Evolutionary conservation across 2,329 filamentous ascomycete genomes (phyloP), one percentile per base, ranked within the genome.

Genomic region (Sclerotinia subarctica): DNA sequence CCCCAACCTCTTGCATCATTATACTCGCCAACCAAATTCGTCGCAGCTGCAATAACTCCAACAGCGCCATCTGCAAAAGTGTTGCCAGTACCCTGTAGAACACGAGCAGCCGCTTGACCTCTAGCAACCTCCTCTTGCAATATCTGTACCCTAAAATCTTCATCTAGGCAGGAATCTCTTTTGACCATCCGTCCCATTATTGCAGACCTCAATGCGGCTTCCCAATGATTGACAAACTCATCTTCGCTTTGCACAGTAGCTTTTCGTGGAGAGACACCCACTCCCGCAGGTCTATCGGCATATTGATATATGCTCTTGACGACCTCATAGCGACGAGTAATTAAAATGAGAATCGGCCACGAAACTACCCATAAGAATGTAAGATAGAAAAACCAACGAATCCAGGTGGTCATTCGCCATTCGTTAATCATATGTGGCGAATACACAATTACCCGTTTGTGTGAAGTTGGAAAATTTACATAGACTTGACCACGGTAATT

Each of bases 291-390:
- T 26, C 44, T 47, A 65, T 74, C 69, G 2, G 73, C 73, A 62
- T 77, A 78, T 26, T 67, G 64, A 60, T 69, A 93, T 46, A 88
- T 82, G 0, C 85, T 83, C 29, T 82, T 80, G 3, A 86, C 83
- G 2, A 91, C 87, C 71, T 89, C 84, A 79, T 88, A 93, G 60
- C 85, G 82, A 75, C 85, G 87, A 1, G 90, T 93, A 24, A 84
- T 79, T 75, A 92, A 83, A 78, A 86, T 88, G 17, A 93, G 81
- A 68, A 85, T 84, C 0, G 90, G 90, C 90, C 90, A 93, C 3
- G 85, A 81, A 72, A 93, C 81, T 68, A 93, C 74, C 83, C 90
- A 90, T 17, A 90, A 77, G 69, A 92, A 86, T 0, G 87, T 87
- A 7, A 91, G 76, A 75, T 86, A 87, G 79, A 88, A 91, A 13